A percentile compares a stretch with the other conserved stretches of the same genome.
Conservation (phyloP, 148 eudicot species). For the Bassia scoparia region DNA sequence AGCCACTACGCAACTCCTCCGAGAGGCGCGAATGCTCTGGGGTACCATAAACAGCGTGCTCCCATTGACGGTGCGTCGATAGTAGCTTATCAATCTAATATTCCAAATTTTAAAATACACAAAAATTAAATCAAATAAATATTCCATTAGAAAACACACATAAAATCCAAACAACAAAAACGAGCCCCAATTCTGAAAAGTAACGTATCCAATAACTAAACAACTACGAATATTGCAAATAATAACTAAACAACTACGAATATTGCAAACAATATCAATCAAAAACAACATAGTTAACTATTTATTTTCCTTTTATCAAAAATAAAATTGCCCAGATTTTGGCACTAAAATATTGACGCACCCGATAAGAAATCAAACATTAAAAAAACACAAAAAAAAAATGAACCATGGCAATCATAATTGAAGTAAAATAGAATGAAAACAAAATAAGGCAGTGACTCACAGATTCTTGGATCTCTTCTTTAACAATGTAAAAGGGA, state of each 20-base stretch:
- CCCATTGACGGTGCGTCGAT: slow-evolving; percentile 71
- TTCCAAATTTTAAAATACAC: too few relatives aligned
- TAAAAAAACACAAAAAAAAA: neutral
- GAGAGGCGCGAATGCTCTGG: slow-evolving; percentile 45
- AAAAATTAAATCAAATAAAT: too few relatives aligned
- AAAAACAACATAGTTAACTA: too few relatives aligned
- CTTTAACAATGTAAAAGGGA: slow-evolving; percentile 91
- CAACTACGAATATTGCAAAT: neutral
- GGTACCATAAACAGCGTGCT: slow-evolving; percentile 40
- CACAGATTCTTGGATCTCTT: slow-evolving; percentile 89
- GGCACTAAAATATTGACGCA: neutral
- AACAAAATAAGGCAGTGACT: slow-evolving; percentile 18
- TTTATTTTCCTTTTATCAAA: too few relatives aligned
- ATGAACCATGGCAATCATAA: neutral
- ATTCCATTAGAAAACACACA: too few relatives aligned
- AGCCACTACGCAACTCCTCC: slow-evolving; percentile 52
- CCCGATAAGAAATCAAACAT: neutral
- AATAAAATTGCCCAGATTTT: neutral
- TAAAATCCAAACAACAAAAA: too few relatives aligned
- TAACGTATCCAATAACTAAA: neutral
- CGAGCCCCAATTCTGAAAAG: neutral
- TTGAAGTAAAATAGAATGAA: neutral
- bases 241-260: neutral
- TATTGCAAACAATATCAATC: neutral
- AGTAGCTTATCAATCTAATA: slow-evolving; percentile 75